A percentile compares a stretch with the other conserved stretches of the same genome.
Conservation (phyloP, 331 rosid species). For the Rosa hybrid region DNA sequence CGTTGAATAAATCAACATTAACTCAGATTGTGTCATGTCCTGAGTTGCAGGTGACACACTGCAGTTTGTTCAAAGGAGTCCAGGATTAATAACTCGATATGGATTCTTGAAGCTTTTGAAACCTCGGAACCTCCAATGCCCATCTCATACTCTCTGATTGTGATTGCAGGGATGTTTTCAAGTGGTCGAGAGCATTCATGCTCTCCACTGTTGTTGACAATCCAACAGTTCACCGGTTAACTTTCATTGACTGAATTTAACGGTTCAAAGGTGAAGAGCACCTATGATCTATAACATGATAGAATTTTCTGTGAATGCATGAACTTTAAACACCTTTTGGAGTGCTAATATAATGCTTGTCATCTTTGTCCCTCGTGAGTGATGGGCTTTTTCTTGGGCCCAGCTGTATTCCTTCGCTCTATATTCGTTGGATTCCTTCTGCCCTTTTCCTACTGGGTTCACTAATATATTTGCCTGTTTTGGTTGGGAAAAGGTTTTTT, state of each 20-base stretch:
- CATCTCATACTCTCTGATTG: background rate
- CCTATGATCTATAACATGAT: background rate
- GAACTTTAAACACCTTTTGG: too few species aligned
- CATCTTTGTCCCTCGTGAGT: background rate
- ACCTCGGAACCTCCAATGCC: background rate
- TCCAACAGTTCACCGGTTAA: background rate
- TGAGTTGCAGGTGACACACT: background rate
- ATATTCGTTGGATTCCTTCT: background rate
- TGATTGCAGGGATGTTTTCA: background rate
- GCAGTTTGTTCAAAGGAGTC: background rate
- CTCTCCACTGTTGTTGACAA: background rate
- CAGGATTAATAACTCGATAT: background rate
- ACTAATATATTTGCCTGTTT: background rate
- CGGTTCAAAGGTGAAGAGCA: background rate
- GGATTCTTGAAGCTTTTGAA: background rate
- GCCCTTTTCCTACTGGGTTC: background rate
- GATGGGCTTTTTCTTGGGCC: background rate
- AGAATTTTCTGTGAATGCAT: too few species aligned
- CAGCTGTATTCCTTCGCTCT: background rate
- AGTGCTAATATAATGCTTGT: too few species aligned
- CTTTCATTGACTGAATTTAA: background rate
- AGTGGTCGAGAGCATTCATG: background rate
- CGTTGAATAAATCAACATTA: too few species aligned
- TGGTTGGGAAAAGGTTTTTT: background rate
- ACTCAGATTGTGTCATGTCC: background rate